Percentiles rank a stretch among this genome's conserved stretches.
Conservation (phyloP, 306 rosid genomes). For the Gleditsia sinensis region DNA sequence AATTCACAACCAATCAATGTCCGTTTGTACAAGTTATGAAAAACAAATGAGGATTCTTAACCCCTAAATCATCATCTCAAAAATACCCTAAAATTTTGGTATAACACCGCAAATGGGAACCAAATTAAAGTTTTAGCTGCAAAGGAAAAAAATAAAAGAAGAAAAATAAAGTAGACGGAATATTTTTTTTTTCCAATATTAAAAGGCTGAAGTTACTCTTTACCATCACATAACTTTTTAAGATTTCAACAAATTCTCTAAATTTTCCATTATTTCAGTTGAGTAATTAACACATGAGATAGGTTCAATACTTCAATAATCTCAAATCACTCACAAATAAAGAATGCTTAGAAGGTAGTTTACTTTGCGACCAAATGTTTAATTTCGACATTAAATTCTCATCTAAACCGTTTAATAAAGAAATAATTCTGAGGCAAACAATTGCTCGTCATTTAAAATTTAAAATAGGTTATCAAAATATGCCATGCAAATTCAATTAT, state of each 20-base stretch:
- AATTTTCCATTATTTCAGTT: slow-evolving; percentile 13
- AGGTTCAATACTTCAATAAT: slow-evolving; percentile 7
- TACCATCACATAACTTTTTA: background rate
- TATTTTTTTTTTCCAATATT: no score
- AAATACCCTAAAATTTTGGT: no score
- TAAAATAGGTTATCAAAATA: background rate
- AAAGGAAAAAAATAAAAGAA: no score
- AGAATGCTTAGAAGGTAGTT: background rate
- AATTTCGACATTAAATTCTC: slow-evolving; percentile 2
- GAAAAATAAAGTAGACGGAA: no score
- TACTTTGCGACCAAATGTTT: background rate
- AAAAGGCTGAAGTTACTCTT: background rate
- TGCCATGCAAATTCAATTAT: background rate
- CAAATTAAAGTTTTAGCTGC: no score
- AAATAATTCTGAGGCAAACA: background rate
- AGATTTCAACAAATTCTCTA: background rate
- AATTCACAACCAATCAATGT: background rate
- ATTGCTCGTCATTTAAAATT: background rate
- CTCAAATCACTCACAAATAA: background rate
- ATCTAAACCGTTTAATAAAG: background rate
- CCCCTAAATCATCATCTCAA: no score
- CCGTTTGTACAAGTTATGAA: no score
- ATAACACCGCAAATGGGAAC: no score
- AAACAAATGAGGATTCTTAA: no score
- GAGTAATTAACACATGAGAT: background rate